These are phyloP conservation scores for Leptographium lundbergii DNA, from an alignment of 2,329 filamentous ascomycete species.

Conservation along the genomic window DNA sequence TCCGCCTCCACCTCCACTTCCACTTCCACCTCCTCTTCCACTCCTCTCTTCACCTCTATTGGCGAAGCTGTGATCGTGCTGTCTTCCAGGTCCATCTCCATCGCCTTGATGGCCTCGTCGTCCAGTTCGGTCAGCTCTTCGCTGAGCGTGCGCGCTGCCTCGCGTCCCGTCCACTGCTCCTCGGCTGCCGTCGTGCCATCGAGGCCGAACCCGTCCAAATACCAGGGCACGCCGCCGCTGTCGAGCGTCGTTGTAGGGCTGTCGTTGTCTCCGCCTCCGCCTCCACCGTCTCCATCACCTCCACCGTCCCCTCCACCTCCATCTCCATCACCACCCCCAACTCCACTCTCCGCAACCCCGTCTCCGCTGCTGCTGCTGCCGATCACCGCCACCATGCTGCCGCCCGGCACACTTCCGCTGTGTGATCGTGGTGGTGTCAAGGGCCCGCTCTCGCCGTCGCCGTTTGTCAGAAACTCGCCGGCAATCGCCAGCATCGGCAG, in stretches of 20 bases:
- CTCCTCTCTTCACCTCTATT: background rate
- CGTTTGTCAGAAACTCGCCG: constrained; percentile 22
- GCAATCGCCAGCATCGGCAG: background rate
- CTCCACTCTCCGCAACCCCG: no score
- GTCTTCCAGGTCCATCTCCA: constrained; percentile 43
- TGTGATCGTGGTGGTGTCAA: constrained; percentile 54
- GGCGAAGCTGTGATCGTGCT: constrained; percentile 29
- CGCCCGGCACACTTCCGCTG: constrained; percentile 33
- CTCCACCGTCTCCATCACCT: background rate
- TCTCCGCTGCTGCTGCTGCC: background rate
- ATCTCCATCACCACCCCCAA: no score
- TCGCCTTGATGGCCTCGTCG: constrained; percentile 72
- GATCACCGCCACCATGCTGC: constrained; percentile 10
- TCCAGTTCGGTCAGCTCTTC: constrained; percentile 88
- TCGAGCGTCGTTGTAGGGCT: constrained; percentile 39
- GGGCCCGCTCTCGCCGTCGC: constrained; percentile 24
- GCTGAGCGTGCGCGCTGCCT: constrained; percentile 55
- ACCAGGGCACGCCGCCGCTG: constrained; percentile 78
- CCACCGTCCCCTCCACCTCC: background rate
- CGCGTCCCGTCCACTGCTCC: constrained; percentile 58
- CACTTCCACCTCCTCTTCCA: background rate
- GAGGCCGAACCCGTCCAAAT: constrained; percentile 68
- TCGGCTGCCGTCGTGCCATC: constrained; percentile 67
- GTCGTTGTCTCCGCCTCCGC: background rate
- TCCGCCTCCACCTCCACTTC: background rate